Conservation (phyloP, 2,329 filamentous ascomycete genomes). For the Hymenoscyphus linearis region DNA sequence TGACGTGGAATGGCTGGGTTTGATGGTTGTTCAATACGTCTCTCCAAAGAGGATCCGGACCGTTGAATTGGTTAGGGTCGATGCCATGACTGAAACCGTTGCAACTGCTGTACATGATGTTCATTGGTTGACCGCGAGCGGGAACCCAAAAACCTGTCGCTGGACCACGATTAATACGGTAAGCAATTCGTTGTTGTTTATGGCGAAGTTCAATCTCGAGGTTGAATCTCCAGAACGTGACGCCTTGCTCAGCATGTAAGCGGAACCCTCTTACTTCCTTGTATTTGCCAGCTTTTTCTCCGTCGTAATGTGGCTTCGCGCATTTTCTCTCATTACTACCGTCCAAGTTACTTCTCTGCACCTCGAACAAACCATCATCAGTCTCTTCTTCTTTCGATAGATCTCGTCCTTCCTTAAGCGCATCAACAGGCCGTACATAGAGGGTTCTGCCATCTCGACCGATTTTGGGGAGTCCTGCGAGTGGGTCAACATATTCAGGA, state of each 20-base stretch:
- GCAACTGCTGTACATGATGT: conserved; percentile 98
- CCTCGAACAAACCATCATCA: conserved; percentile 78
- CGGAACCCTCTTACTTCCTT: conserved; percentile 78
- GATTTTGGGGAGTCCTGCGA: conserved; percentile 81
- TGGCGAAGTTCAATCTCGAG: conserved; percentile 81
- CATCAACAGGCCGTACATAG: conserved; percentile 84
- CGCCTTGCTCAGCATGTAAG: conserved; percentile 77
- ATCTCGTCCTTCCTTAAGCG: conserved; percentile 72
- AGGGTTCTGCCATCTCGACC: conserved; percentile 80
- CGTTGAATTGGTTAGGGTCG: conserved; percentile 74
- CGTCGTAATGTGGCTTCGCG: conserved; percentile 55
- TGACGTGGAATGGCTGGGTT: conserved; percentile 89
- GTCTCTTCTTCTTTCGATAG: conserved; percentile 77
- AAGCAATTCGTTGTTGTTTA: conserved; percentile 80
- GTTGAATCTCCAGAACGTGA: conserved; percentile 97
- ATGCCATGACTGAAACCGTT: conserved; percentile 87
- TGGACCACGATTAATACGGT: conserved; percentile 90
- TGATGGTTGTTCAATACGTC: conserved; percentile 93
- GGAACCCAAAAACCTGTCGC: conserved; percentile 94
- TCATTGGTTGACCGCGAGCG: conserved; percentile 79
- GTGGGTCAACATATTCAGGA: conserved; percentile 81
- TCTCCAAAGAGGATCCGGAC: conserved; percentile 93
- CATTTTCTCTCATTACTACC: conserved; percentile 47
- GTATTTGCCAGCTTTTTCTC: conserved; percentile 75
- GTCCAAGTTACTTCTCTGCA: conserved; percentile 50